Base-by-base conservation (phyloP, 768 basidiomycete genomes). In the Candolleomyces efflorescens region DNA sequence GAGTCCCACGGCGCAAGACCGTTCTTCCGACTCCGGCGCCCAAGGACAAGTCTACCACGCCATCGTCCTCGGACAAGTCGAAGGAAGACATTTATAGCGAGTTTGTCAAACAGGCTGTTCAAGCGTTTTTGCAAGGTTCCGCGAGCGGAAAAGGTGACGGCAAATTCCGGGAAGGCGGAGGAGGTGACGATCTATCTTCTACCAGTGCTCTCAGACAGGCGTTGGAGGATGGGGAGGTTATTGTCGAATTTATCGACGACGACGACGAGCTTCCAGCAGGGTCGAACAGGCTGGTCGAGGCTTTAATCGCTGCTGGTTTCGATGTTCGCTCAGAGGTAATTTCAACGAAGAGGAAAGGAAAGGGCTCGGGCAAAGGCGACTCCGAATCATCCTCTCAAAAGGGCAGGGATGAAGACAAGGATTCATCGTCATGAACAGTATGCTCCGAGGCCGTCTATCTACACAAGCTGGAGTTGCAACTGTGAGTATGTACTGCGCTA, bases 291-390 rank as follows among this genome's bases (percentile, higher is more conserved):
- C 32, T 58, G 41, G 73, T 75, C 41, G 78, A 82, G 13, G 75
- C 78, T 39, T 67, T 89, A 44, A 79, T 80, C 23, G 80, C 76
- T 23, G 82, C 80, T 18, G 82, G 84, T 3, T 76, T 74, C 62
- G 78, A 85, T 60, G 71, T 82, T 61, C 73, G 71, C 50, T 72
- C 56, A 43, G 60, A 61, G 55, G 48, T 48, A 51, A 51, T 52
- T 18, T 43, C 48, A 38, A 37, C 20, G n/a, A 43, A 50, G 47
- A 59, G 57, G 53, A 47, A 43, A 22, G 54, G 36, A 26, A 45
- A 51, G 23, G 52, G 48, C 39, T 48, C 46, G 53, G 63, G 54
- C 17, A 46, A 63, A 15, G 59, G 37, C 13, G 43, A 46, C 7
- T 48, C 55, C 22, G 9, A 11, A 27, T 39, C 48, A 15, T 23